Conservation (phyloP, 2,329 filamentous ascomycete genomes). For the Dactylonectria estremocensis region DNA sequence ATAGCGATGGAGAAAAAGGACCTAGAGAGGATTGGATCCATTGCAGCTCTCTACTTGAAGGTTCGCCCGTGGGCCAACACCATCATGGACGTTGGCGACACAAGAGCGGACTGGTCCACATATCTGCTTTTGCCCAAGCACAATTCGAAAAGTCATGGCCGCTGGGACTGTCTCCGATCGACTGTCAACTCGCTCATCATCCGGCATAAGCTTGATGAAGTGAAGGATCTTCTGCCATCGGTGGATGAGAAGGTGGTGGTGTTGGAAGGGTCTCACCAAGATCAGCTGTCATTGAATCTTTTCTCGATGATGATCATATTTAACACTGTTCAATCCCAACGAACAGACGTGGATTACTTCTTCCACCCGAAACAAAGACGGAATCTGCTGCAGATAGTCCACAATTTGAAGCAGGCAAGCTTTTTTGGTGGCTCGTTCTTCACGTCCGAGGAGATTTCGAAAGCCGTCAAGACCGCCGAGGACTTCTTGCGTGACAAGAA, state of each 20-base stretch:
- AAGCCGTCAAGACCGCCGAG: conserved; percentile 75
- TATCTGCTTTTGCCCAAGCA: conserved; percentile 77
- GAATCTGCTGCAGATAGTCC: conserved; percentile 77
- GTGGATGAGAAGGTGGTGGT: conserved; percentile 80
- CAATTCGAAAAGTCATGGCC: conserved; percentile 67
- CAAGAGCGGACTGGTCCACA: conserved; percentile 77
- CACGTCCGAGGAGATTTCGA: conserved; percentile 72
- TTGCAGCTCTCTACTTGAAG: conserved; percentile 80
- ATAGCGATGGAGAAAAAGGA: conserved; percentile 72
- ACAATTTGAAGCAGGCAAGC: conserved; percentile 85
- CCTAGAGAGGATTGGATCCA: conserved; percentile 75
- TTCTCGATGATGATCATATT: conserved; percentile 88
- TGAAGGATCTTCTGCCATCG: conserved; percentile 78
- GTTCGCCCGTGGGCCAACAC: conserved; percentile 84
- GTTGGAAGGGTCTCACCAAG: conserved; percentile 87
- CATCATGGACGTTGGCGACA: conserved; percentile 67
- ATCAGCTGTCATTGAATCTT: conserved; percentile 85
- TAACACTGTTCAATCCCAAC: conserved; percentile 90
- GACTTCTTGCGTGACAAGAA: conserved; percentile 77
- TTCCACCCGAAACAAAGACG: conserved; percentile 84
- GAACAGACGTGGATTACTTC: conserved; percentile 88
- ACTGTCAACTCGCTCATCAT: conserved; percentile 87
- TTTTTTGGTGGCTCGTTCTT: conserved; percentile 90
- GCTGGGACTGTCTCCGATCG: conserved; percentile 73
- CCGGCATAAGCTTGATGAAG: conserved; percentile 81